These are phyloP conservation scores for Aspergillus terreus DNA, from an alignment of 2,329 filamentous ascomycete genomes.

Conservation along the genomic window DNA sequence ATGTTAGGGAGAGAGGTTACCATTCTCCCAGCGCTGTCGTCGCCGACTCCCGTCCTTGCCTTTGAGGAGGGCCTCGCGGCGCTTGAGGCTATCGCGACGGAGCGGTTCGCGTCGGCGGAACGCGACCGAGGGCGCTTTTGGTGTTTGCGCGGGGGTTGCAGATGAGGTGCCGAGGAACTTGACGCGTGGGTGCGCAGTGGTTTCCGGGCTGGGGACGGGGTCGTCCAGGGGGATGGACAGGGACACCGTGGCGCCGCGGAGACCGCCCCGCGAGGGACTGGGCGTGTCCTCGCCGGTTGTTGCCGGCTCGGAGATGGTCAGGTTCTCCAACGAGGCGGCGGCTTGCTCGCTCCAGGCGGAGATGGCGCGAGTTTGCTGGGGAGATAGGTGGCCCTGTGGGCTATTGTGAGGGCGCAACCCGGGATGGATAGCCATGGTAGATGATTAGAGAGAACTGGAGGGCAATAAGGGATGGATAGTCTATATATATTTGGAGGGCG, in stretches of 20 bases:
- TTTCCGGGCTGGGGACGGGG: slow-evolving; percentile 27
- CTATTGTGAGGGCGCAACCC: slow-evolving; percentile 23
- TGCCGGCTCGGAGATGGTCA: slow-evolving; percentile 30
- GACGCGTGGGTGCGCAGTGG: slow-evolving; percentile 27
- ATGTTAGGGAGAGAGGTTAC: slow-evolving; percentile 47
- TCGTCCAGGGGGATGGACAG: slow-evolving; percentile 76
- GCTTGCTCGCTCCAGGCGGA: slow-evolving; percentile 62
- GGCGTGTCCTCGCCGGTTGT: slow-evolving; percentile 30
- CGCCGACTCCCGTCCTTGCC: slow-evolving; percentile 88
- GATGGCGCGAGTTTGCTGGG: slow-evolving; percentile 53
- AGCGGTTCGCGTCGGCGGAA: slow-evolving; percentile 53
- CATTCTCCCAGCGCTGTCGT: slow-evolving; percentile 91
- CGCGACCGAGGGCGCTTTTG: slow-evolving; percentile 32
- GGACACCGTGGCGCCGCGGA: slow-evolving; percentile 55
- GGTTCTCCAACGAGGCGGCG: slow-evolving; percentile 32
- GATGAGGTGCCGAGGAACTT: slow-evolving; percentile 16
- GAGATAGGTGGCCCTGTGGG: slow-evolving; percentile 26
- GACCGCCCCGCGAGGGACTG: slow-evolving; percentile 44
- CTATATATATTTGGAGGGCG: background rate
- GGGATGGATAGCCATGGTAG: slow-evolving; percentile 42
- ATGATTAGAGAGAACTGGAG: background rate
- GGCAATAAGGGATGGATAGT: background rate
- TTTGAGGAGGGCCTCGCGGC: slow-evolving; percentile 74
- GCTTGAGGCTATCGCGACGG: slow-evolving; percentile 59
- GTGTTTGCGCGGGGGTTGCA: slow-evolving; percentile 18